These are phyloP conservation scores for Boletus barrowsii DNA, from an alignment of 768 basidiomycete genomes.

Conservation along the genomic window DNA sequence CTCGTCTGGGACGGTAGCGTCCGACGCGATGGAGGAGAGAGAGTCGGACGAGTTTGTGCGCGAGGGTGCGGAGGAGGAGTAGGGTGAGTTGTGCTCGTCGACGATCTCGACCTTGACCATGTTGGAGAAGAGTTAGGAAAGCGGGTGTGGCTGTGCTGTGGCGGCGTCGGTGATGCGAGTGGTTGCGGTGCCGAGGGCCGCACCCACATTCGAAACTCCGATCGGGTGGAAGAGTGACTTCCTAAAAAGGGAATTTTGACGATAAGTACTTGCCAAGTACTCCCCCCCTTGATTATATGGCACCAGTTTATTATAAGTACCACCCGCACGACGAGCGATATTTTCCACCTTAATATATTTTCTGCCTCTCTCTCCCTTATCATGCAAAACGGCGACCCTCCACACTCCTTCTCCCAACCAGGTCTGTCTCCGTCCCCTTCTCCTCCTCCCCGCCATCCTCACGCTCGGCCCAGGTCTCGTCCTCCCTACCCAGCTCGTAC, in stretches of 20 bases:
- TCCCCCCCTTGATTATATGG: slow-evolving; percentile 12
- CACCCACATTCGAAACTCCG: slow-evolving; percentile 24
- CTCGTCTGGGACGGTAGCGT: slow-evolving; percentile 68
- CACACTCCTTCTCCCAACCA: slow-evolving; percentile 35
- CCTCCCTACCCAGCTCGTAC: slow-evolving; percentile 63
- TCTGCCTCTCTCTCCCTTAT: slow-evolving; percentile 20
- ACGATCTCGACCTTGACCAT: slow-evolving; percentile 96
- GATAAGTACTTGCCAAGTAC: slow-evolving; percentile 29
- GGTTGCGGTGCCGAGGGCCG: slow-evolving; percentile 27
- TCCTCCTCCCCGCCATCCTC: neutral
- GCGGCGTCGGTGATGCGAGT: slow-evolving; percentile 21
- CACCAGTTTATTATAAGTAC: slow-evolving; percentile 25
- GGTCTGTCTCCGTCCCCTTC: slow-evolving; percentile 13
- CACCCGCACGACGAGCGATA: slow-evolving; percentile 8
- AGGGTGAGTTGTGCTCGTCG: slow-evolving; percentile 74
- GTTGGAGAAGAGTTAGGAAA: slow-evolving; percentile 15
- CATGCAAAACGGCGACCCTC: slow-evolving; percentile 31
- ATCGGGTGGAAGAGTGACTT: slow-evolving; percentile 5
- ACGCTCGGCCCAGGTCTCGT: slow-evolving; percentile 45
- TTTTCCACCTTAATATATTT: slow-evolving; percentile 26
- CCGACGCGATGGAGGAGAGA: slow-evolving; percentile 78
- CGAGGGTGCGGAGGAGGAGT: slow-evolving; percentile 71
- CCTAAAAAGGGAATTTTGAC: slow-evolving; percentile 5
- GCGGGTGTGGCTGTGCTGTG: slow-evolving; percentile 17
- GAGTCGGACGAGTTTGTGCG: slow-evolving; percentile 66